phyloP scores from a whole-genome alignment of 176 grass and related monocot genomes.

The Themeda triandra region DNA sequence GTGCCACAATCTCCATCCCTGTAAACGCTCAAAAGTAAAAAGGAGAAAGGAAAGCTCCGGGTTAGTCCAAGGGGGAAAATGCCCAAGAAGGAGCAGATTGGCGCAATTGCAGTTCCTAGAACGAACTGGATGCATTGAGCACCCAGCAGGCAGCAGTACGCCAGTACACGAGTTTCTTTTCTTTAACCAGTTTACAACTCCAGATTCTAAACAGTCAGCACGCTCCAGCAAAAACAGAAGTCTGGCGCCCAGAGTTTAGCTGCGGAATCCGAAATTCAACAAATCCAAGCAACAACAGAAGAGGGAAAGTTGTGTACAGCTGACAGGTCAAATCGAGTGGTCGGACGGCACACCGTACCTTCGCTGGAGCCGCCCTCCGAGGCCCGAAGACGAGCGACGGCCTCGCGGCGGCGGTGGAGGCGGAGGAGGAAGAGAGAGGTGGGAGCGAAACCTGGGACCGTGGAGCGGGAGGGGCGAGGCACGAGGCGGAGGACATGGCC shows the following conservation, averaged over 20 bases:
- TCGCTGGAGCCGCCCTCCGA: not conserved
- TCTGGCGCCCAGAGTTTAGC: not conserved
- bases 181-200: not conserved
- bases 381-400: not conserved
- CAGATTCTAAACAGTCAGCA: not conserved
- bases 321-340: not conserved
- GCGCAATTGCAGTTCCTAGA: not conserved
- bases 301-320: not conserved
- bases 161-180: not conserved
- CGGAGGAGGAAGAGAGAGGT: not conserved
- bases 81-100: not conserved
- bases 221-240: not conserved
- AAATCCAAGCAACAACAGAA: not conserved
- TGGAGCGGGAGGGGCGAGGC: not conserved
- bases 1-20: slow-evolving; percentile 51
- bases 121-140: no score
- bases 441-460: not conserved
- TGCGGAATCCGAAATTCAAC: not conserved
- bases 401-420: no score
- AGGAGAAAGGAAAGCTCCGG: not conserved
- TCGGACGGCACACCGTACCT: slow-evolving; percentile 10
- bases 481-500: no score
- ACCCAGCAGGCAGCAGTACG: no score
- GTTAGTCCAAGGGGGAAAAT: not conserved
- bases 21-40: slow-evolving; percentile 6